These are phyloP conservation scores for Ochromonadaceae sp. DNA, from an alignment of 352 stramenopile genomes.

Conservation along the genomic window DNA sequence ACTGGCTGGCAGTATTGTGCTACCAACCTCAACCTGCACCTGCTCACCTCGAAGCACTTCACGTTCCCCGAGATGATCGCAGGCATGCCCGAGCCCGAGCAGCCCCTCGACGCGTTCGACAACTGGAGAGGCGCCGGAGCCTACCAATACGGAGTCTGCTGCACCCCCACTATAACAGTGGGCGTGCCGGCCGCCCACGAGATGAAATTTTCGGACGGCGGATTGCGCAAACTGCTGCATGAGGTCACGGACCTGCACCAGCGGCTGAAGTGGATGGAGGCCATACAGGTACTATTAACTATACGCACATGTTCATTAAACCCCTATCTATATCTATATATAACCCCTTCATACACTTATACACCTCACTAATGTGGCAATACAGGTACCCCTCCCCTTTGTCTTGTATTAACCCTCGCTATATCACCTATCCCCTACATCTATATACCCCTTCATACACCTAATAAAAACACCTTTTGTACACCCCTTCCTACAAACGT, in stretches of 20 bases:
- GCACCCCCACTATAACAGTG: conserved; percentile 18
- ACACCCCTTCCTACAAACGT: too few species aligned
- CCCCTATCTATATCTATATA: too few species aligned
- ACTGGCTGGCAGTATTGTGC: conserved; percentile 13
- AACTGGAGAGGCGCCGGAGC: background rate
- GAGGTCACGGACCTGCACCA: background rate
- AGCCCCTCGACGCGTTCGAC: background rate
- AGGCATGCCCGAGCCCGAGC: background rate
- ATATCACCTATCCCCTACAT: too few species aligned
- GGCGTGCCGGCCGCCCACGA: conserved; percentile 14
- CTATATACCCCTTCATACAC: too few species aligned
- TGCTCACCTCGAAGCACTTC: background rate
- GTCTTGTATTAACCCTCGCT: too few species aligned
- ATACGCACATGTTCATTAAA: too few species aligned
- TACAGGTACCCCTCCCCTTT: too few species aligned
- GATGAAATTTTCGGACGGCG: conserved; percentile 21
- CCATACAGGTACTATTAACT: too few species aligned
- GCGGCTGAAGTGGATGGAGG: background rate
- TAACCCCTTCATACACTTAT: too few species aligned
- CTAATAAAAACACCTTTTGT: too few species aligned
- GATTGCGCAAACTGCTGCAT: conserved; percentile 10
- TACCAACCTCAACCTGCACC: conserved; percentile 11
- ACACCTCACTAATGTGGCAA: too few species aligned
- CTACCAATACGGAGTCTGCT: background rate
- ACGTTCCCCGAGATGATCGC: background rate